These are phyloP conservation scores for Diaporthe sp. DNA, from an alignment of 2,329 filamentous ascomycete genomes.

Conservation along the genomic window DNA sequence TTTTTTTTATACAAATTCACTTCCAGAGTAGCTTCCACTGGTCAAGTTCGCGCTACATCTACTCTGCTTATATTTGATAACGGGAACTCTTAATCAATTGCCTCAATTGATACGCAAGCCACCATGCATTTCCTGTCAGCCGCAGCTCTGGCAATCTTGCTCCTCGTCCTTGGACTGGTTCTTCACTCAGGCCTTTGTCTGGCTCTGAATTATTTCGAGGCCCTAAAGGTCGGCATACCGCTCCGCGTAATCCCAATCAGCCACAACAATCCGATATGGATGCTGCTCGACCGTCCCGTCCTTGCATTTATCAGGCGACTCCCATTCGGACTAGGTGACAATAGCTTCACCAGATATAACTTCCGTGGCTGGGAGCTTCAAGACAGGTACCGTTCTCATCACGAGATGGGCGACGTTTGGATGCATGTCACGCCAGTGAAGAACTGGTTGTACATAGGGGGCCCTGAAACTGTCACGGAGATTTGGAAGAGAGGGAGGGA, in stretches of 20 bases:
- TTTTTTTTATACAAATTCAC: neutral
- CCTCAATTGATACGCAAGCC: neutral
- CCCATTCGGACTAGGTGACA: constrained; percentile 39
- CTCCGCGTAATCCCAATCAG: constrained; percentile 46
- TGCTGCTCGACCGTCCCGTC: constrained; percentile 42
- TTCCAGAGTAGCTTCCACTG: neutral
- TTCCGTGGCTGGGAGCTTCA: constrained; percentile 40
- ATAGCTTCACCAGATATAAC: constrained; percentile 46
- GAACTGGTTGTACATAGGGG: constrained; percentile 5
- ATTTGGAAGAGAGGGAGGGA: constrained; percentile 3
- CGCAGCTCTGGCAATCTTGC: neutral
- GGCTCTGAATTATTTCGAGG: constrained; percentile 35
- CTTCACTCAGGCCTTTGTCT: neutral
- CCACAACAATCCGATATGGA: constrained; percentile 45
- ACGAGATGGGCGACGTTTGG: constrained; percentile 21
- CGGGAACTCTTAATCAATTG: neutral
- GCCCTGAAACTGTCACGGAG: constrained; percentile 2
- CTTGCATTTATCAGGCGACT: constrained; percentile 38
- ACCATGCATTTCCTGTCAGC: neutral
- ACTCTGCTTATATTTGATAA: neutral
- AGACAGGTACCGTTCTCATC: neutral
- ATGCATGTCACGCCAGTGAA: neutral
- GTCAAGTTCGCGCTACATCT: neutral
- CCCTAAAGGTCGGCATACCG: constrained; percentile 43
- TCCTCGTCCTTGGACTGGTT: neutral